Evolutionary conservation across 1,284 basidiomycete genomes (phyloP), one percentile per base, ranked within the genome.

Genomic region (Boletus smithii): DNA sequence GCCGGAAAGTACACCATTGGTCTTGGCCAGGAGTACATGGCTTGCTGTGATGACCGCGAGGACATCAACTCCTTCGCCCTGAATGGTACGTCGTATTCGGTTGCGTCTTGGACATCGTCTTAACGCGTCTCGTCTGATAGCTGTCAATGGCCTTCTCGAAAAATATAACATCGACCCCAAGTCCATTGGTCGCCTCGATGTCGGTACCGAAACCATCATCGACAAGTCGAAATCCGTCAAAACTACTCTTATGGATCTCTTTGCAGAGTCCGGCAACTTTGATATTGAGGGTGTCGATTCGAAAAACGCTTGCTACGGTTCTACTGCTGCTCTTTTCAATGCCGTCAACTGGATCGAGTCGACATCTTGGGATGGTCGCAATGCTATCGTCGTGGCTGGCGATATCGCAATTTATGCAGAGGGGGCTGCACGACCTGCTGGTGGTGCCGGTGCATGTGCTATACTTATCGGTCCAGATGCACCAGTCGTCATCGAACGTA

Each of bases 201-300:
- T 99, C 58, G 95, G 95, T 50, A 99, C 97, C 26, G 97, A 99
- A 73, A 98, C 97, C 44, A 91, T 99, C 73, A 97, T 99, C 61
- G 95, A 99, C 83, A 99, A 99, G 77, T 95, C 94, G 53, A 99
- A 99, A 75, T 92, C 95, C 23, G 94, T 95, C 72, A 99, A 99
- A 76, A 98, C 97, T 4, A 85, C 93, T 49, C 82, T 99, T 54
- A 99, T 99, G 95, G 91, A 97, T 72, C 86, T 99, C 60, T 99
- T 99, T 65, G 84, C 85, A 37, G 80, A 80, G 48, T 81, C 86
- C 30, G 95, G 93, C 55, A 99, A 99, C 83, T 84, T 83, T 61
- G 95, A 99, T 69, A 94, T 99, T 54, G 95, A 99, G 73, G 95
- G 95, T 59, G 89, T 99, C 66, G 95, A 99, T 76, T 94, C 91